Base-by-base conservation (phyloP, 176 grass and related monocot genomes). In the Oryza nivara region DNA sequence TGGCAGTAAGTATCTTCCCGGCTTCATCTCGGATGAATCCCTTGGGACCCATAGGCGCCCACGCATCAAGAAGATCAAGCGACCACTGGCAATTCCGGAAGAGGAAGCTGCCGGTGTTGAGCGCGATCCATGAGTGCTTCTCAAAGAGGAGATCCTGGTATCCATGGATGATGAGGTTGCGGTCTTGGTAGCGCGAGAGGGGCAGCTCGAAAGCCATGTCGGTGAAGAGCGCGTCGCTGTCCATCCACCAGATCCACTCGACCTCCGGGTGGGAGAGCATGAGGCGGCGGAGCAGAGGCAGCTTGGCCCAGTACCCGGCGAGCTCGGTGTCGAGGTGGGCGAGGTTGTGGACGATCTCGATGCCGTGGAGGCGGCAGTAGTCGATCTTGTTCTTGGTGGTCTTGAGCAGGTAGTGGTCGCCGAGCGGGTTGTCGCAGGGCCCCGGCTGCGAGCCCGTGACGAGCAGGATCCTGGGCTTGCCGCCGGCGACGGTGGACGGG, bases 211-310 rank as follows among this genome's bases (percentile, higher is more conserved):
- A 98, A 7, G 93, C 89, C 96, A 98, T 98, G 91, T 98, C 93
- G 20, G 96, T 98, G 85, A 98, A 95, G 68, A 98, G 85, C 11
- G 92, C 92, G 72, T 95, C 95, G 73, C 89, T 98, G 88, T 98
- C 95, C 92, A 98, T 90, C 95, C 95, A 98, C 95, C 95, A 98
- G 89, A 98, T 91, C 95, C 95, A 98, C 89, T 97, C 91, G 5
- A 94, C 75, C 81, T 98, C 95, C 30, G 92, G 95, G 84, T 98
- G 95, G 23, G 95, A 90, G 3, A 98, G 85, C 91, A 98, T 93
- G 45, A 98, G 90, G 17, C 73, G 87, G 48, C 95, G 92, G 56
- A 98, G 86, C 16, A 98, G 88, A 11, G 95, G 95, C 80, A 98
- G 85, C 89, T 98, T 98, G 58, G 91, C 85, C 92, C 92, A 98